phyloP scores from a whole-genome alignment of 352 stramenopile genomes.

The Phytophthora palmivora region DNA sequence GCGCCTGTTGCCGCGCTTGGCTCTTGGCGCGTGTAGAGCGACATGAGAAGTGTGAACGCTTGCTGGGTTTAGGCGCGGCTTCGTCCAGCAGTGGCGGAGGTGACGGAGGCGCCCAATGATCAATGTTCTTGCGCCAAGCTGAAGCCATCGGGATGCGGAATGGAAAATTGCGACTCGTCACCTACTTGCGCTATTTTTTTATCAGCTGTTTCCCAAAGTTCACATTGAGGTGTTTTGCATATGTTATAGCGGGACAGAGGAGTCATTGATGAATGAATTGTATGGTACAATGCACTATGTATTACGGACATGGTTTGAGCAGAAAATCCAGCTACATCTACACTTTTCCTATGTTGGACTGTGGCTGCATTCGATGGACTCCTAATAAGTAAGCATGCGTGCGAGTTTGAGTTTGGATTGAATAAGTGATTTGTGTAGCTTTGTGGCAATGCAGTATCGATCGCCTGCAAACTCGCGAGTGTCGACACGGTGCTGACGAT shows the following conservation, averaged over 20 bases:
- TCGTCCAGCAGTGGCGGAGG: slow-evolving; percentile 37
- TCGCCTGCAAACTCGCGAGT: not conserved
- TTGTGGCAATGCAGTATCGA: not conserved
- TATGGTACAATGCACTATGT: not conserved
- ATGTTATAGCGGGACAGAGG: slow-evolving; percentile 5
- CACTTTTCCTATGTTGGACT: slow-evolving; percentile 24
- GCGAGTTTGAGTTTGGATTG: not conserved
- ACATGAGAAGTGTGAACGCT: slow-evolving; percentile 24
- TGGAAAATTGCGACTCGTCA: slow-evolving; percentile 15
- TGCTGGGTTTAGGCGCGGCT: slow-evolving; percentile 11
- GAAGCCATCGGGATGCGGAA: slow-evolving; percentile 33
- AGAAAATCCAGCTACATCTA: slow-evolving; percentile 24
- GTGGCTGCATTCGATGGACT: slow-evolving; percentile 11
- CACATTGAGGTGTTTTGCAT: slow-evolving; percentile 5
- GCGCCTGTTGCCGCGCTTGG: slow-evolving; percentile 13
- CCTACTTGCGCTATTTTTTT: slow-evolving; percentile 20
- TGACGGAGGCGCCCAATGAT: slow-evolving; percentile 17
- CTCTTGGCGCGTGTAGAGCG: slow-evolving; percentile 15
- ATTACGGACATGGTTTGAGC: slow-evolving; percentile 10
- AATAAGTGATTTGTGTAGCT: not conserved
- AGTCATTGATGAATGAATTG: not conserved
- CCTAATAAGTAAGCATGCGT: slow-evolving; percentile 10
- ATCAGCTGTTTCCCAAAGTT: slow-evolving; percentile 13
- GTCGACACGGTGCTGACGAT: slow-evolving; percentile 5
- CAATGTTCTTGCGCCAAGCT: slow-evolving; percentile 12